phyloP scores from a whole-genome alignment of 805 yeast genomes.

The Metschnikowia henanensis region DNA sequence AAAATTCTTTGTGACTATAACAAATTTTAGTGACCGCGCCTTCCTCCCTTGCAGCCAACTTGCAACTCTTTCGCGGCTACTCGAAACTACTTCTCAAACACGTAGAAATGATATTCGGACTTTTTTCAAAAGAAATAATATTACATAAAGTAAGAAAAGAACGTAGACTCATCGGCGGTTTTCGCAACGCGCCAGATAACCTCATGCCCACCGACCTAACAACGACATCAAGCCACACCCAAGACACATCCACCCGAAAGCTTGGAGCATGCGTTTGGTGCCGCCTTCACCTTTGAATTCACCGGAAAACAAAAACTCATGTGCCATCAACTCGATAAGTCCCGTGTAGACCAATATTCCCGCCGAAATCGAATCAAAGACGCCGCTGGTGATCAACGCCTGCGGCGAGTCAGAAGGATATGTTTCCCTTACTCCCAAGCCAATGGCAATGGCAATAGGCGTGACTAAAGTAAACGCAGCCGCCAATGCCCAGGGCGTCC shows the following conservation, averaged over 20 bases:
- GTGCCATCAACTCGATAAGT: slow-evolving; percentile 39
- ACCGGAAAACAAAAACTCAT: slow-evolving; percentile 34
- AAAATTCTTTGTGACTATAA: too few relatives aligned
- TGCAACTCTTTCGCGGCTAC: too few relatives aligned
- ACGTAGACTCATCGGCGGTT: too few relatives aligned
- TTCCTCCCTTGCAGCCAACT: too few relatives aligned
- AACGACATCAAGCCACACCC: slow-evolving; percentile 36
- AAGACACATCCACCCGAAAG: slow-evolving; percentile 22
- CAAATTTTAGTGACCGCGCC: too few relatives aligned
- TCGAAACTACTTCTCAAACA: too few relatives aligned
- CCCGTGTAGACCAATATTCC: slow-evolving; percentile 39
- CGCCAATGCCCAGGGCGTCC: slow-evolving; percentile 48
- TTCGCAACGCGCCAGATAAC: too few relatives aligned
- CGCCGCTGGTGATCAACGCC: slow-evolving; percentile 33
- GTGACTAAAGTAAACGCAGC: slow-evolving; percentile 31
- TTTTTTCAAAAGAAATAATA: too few relatives aligned
- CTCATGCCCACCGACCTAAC: slow-evolving; percentile 35
- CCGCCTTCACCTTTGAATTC: slow-evolving; percentile 26
- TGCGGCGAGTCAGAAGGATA: slow-evolving; percentile 34
- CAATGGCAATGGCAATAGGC: slow-evolving; percentile 36
- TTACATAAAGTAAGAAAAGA: too few relatives aligned
- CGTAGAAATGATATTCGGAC: too few relatives aligned
- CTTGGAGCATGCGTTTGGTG: slow-evolving; percentile 22
- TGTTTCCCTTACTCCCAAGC: slow-evolving; percentile 32
- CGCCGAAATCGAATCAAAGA: slow-evolving; percentile 35